Evolutionary conservation across 2,329 filamentous ascomycete genomes (phyloP).

Genomic region (Exophiala calicioides): DNA sequence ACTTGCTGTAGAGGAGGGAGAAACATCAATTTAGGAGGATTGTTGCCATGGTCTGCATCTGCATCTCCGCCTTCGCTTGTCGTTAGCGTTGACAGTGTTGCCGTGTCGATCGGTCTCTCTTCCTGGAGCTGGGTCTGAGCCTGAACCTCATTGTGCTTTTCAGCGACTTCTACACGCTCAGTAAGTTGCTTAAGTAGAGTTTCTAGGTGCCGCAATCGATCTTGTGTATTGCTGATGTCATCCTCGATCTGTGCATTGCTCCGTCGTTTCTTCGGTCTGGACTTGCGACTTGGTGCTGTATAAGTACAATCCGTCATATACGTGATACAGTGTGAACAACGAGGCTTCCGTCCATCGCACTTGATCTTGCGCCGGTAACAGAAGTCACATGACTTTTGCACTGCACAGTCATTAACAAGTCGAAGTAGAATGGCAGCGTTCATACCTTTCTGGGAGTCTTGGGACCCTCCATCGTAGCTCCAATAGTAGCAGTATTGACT

Average conservation of each 20-base stretch:
- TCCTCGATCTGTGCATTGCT: background rate
- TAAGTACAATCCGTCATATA: conserved; percentile 16
- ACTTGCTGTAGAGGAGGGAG: conserved; percentile 19
- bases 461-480: background rate
- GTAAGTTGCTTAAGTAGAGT: background rate
- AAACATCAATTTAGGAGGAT: background rate
- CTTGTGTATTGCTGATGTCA: background rate
- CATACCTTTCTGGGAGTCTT: background rate
- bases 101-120: background rate
- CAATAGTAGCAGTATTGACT: background rate
- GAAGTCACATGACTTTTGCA: conserved; percentile 35
- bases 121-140: background rate
- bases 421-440: background rate
- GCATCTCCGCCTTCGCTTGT: background rate
- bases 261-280: background rate
- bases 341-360: conserved; percentile 39
- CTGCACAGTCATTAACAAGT: background rate
- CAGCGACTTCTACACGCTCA: background rate
- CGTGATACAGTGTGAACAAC: conserved; percentile 38
- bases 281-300: conserved; percentile 5
- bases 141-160: background rate
- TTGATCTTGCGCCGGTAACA: conserved; percentile 40
- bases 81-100: background rate
- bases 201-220: conserved; percentile 3
- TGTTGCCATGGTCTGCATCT: too few relatives aligned